Percentiles rank a stretch among this genome's conserved stretches.
Conservation (phyloP, 768 basidiomycete species). For the Cystoderma amianthinum region DNA sequence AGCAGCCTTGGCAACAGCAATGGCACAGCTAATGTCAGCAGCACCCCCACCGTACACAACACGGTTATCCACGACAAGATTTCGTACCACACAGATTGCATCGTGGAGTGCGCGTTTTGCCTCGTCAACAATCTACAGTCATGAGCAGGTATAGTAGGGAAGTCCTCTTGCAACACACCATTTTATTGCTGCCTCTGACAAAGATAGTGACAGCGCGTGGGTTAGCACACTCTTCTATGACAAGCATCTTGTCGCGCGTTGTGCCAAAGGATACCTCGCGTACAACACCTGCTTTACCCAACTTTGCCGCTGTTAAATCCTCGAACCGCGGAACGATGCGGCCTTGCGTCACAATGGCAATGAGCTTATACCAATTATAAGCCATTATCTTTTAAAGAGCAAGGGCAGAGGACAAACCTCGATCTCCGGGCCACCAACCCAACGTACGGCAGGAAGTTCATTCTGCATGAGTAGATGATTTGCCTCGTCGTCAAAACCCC, state of each 20-base stretch:
- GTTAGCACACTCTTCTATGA: slow-evolving; percentile 98
- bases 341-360: slow-evolving; percentile 97
- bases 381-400: no score
- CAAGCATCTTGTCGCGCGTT: slow-evolving; percentile 98
- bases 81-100: slow-evolving; percentile 94
- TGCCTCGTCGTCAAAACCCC: slow-evolving; percentile 99
- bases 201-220: slow-evolving; percentile 95
- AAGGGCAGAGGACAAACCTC: slow-evolving; percentile 79
- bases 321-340: slow-evolving; percentile 98
- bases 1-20: slow-evolving; percentile 91
- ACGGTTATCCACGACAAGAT: slow-evolving; percentile 89
- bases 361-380: slow-evolving; percentile 68
- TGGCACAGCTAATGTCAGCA: slow-evolving; percentile 91
- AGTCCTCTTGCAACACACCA: slow-evolving; percentile 45
- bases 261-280: slow-evolving; percentile 95
- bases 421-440: slow-evolving; percentile 99
- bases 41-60: slow-evolving; percentile 99
- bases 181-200: slow-evolving; percentile 97
- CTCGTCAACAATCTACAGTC: slow-evolving; percentile 89
- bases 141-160: background rate
- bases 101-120: slow-evolving; percentile 98
- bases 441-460: slow-evolving; percentile 92
- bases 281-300: slow-evolving; percentile 90
- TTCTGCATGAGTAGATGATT: slow-evolving; percentile 98
- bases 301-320: slow-evolving; percentile 85